phyloP scores from a whole-genome alignment of 768 basidiomycete genomes.

The Psilocybe azurescens region DNA sequence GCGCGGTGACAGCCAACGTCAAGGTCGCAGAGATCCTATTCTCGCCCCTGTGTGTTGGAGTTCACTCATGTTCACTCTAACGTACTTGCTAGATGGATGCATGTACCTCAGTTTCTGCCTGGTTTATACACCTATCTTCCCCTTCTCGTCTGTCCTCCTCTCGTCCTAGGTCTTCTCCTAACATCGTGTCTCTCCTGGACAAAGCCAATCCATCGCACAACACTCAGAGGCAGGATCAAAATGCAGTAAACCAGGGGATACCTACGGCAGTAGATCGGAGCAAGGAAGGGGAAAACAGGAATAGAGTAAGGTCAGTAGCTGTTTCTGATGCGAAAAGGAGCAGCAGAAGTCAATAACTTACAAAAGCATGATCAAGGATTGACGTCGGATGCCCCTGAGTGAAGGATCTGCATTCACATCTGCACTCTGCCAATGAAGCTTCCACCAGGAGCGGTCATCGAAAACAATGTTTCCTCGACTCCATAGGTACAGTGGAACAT shows the following conservation, averaged over 20 bases:
- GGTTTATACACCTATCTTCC: no score
- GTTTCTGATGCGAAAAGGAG: background rate
- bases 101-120: no score
- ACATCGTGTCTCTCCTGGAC: constrained; percentile 17
- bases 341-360: constrained; percentile 17
- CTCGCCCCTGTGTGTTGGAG: background rate
- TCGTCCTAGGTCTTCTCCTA: no score
- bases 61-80: no score
- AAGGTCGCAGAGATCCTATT: constrained; percentile 30
- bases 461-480: constrained; percentile 37
- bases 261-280: constrained; percentile 16
- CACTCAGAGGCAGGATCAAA: constrained; percentile 42
- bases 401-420: constrained; percentile 14
- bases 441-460: constrained; percentile 38
- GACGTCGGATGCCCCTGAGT: constrained; percentile 20
- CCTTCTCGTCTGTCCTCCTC: no score
- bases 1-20: constrained; percentile 34
- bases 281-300: background rate
- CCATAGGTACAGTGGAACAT: constrained; percentile 43
- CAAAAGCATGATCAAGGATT: constrained; percentile 34
- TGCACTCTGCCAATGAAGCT: constrained; percentile 26
- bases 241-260: constrained; percentile 46
- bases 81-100: no score
- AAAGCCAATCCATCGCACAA: constrained; percentile 45
- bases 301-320: background rate